Evolutionary conservation across 2,329 filamentous ascomycete species (phyloP), one percentile per base, ranked within the genome.

Genomic region (Phialemoniopsis sp.): DNA sequence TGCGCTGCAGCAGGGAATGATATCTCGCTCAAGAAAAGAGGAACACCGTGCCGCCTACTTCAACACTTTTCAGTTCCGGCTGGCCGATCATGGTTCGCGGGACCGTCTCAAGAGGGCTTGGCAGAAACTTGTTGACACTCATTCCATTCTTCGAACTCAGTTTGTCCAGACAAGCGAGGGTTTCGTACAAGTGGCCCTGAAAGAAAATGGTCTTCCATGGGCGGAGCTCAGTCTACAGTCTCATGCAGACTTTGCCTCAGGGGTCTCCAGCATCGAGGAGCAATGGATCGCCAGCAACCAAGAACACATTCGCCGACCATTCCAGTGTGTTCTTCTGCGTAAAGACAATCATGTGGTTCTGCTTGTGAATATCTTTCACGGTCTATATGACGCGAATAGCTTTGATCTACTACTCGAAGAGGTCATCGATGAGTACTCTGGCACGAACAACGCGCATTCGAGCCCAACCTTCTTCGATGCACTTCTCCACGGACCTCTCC

Each of bases 341-440:
- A 10, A 26, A 26, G 10, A 10, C 21, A 26, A 26, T 6, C 6
- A 10, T 10, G 6, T 6, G 6, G 10, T 26, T 26, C 10, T 26
- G 21, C 21, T 26, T 26, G 21, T 95, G 3, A 75, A 85, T 34
- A 81, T 94, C 1, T 95, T 95, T 60, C 90, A 96, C 56, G 89
- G 78, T 0, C 59, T 95, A 0, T 96, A 96, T 50, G 90, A 96
- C 59, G 90, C 89, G 2, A 84, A 77, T 47, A 91, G 89, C 44
- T 73, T 95, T 30, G 71, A 75, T 2, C 58, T 88, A 17, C 70
- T 95, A 30, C 69, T 95, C 15, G 56, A 74, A 4, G 62, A 71
- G 15, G 67, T 94, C 3, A 61, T 66, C 19, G 51, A 63, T 4
- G 62, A 70, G 5, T 88, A 87, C 50, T 46, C 53, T 2, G 29